Base-by-base conservation (phyloP, 2,329 filamentous ascomycete species). In the Cladosporium sp. region DNA sequence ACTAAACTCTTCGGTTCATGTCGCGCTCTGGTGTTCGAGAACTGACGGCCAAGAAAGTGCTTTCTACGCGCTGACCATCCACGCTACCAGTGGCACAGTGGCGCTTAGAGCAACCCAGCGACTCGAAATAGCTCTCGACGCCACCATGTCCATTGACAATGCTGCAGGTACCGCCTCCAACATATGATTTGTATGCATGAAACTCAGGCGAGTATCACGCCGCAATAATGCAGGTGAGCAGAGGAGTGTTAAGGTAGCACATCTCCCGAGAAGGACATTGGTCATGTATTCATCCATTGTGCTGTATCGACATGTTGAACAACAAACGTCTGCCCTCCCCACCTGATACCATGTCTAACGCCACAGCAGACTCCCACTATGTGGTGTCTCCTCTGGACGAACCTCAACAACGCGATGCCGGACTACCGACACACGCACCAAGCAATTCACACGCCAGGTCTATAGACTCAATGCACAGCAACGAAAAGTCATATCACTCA, bases 21-120 rank as follows among this genome's bases (percentile, higher is more conserved):
- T 12, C 10, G n/a, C 41, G n/a, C 41, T 21, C 41, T 21, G n/a
- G 4, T 12, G 2, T 5, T 47, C 0, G n/a, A 21, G 41, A 7
- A 21, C 0, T 12, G n/a, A 47, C 34, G 21, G 18, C n/a, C 55
- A 3, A 41, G 11, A 11, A 21, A 5, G 52, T 21, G 28, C 30
- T 55, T 4, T n/a, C n/a, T 49, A 38, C 21, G 44, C 61, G 51
- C 51, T 49, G n/a, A 21, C n/a, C 41, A 1, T 47, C 2, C 41
- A 47, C 36, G 21, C 36, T 47, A 24, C 51, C 18, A 36, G 59
- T 34, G 60, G 60, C 60, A 44, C 61, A 57, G 36, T 41, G 51
- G 61, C 61, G 61, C 61, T 55, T 64, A 64, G 14, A 54, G 41
- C 47, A 18, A 14, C 49, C 41, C 24, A n/a, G 18, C 51, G 18